phyloP scores from a whole-genome alignment of 768 basidiomycete genomes.

The Xerocomus spinulosus region DNA sequence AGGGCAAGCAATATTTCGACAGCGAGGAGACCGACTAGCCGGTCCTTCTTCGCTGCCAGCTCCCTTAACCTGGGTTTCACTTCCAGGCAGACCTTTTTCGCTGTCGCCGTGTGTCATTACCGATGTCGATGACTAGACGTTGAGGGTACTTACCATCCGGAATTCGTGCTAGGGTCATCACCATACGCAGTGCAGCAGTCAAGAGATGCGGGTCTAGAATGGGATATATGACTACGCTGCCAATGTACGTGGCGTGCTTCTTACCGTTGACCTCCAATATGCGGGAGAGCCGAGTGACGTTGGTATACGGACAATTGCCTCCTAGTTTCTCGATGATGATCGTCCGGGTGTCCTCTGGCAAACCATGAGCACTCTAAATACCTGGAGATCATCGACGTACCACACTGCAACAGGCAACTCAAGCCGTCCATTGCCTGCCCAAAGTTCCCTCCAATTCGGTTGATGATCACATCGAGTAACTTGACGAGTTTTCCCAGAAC shows the following conservation, averaged over 20 bases:
- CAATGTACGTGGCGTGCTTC: neutral
- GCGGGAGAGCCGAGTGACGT: conserved; percentile 8
- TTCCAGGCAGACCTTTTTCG: neutral
- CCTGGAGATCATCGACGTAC: conserved; percentile 3
- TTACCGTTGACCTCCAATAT: conserved; percentile 16
- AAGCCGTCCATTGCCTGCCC: conserved; percentile 19
- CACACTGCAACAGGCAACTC: conserved; percentile 11
- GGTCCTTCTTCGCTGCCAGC: conserved; percentile 7
- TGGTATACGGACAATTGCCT: neutral
- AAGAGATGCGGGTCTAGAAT: conserved; percentile 9
- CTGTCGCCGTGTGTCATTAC: neutral
- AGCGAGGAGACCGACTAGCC: conserved; percentile 17
- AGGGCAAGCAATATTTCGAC: conserved; percentile 18
- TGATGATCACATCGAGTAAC: conserved; percentile 10
- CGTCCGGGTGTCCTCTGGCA: conserved; percentile 10
- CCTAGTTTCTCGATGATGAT: conserved; percentile 9
- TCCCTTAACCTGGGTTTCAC: conserved; percentile 15
- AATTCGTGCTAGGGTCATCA: conserved; percentile 15
- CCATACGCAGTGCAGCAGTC: conserved; percentile 18
- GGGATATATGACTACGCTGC: neutral
- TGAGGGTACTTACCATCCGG: conserved; percentile 9
- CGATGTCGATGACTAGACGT: neutral
- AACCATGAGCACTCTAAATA: neutral
- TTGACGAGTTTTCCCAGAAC: conserved; percentile 7
- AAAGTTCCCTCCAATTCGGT: conserved; percentile 5